phyloP scores from a whole-genome alignment of 371 early-diverging fungal genomes.

The Antonospora locustae region DNA sequence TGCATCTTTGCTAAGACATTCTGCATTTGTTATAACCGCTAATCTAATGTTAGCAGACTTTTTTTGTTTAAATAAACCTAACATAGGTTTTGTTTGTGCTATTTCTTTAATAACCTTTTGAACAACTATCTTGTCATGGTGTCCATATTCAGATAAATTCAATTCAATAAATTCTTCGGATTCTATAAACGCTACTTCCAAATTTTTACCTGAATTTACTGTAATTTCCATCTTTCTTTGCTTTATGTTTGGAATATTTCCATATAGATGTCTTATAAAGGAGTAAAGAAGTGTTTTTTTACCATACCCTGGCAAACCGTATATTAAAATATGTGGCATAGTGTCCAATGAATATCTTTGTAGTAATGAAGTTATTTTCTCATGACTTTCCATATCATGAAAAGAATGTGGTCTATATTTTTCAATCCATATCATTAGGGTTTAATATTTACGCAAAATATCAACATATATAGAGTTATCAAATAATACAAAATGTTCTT shows the following conservation, averaged over 20 bases:
- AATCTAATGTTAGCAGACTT: slow-evolving; percentile 56
- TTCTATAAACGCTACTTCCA: slow-evolving; percentile 58
- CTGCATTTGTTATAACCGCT: slow-evolving; percentile 85
- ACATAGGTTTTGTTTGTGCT: slow-evolving; percentile 88
- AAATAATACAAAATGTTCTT: too few species aligned
- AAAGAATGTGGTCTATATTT: slow-evolving; percentile 75
- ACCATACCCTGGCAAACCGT: slow-evolving; percentile 85
- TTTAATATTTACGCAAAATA: too few species aligned
- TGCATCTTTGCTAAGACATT: slow-evolving; percentile 73
- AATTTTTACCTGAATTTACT: slow-evolving; percentile 75
- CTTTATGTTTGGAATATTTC: slow-evolving; percentile 10
- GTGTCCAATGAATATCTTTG: slow-evolving; percentile 59
- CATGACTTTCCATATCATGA: slow-evolving; percentile 68
- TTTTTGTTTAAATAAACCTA: slow-evolving; percentile 50
- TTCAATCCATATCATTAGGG: slow-evolving; percentile 75
- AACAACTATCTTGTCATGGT: slow-evolving; percentile 78
- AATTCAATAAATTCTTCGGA: slow-evolving; percentile 48
- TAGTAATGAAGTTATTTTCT: slow-evolving; percentile 61
- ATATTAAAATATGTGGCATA: slow-evolving; percentile 80
- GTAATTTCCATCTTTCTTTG: slow-evolving; percentile 67
- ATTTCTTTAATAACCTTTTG: slow-evolving; percentile 89
- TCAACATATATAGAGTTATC: too few species aligned
- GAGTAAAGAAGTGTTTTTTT: slow-evolving; percentile 79
- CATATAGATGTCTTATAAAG: slow-evolving; percentile 58
- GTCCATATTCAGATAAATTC: slow-evolving; percentile 63